phyloP scores from a whole-genome alignment of 2,329 filamentous ascomycete species.

The Ophiostoma perfectum region DNA sequence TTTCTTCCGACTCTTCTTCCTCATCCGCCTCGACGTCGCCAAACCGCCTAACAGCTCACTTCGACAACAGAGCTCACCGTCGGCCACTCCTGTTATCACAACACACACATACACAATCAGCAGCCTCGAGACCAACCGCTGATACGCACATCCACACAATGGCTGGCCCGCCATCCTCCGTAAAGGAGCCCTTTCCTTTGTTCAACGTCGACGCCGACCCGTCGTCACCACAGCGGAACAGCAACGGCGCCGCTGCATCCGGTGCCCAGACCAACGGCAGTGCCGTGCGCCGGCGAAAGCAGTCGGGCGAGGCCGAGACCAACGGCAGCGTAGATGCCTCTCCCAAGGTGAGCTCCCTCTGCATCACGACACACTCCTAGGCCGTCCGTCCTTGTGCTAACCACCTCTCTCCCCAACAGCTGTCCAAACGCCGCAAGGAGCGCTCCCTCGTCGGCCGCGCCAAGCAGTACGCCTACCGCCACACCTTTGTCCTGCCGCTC shows the following conservation, averaged over 20 bases:
- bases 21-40: neutral
- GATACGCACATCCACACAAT: neutral
- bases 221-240: conserved; percentile 41
- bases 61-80: too few species aligned
- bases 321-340: conserved; percentile 36
- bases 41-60: neutral
- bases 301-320: conserved; percentile 45
- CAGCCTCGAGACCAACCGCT: neutral
- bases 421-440: conserved; percentile 52
- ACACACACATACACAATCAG: neutral
- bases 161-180: conserved; percentile 27
- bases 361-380: too few species aligned
- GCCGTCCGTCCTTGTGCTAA: too few species aligned
- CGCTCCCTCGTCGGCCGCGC: conserved; percentile 50
- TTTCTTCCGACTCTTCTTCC: neutral
- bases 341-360: conserved; percentile 20
- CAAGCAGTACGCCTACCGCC: conserved; percentile 48
- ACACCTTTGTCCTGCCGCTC: conserved; percentile 62
- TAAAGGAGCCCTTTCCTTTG: conserved; percentile 51
- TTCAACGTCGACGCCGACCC: conserved; percentile 38
- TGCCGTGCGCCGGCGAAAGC: conserved; percentile 45
- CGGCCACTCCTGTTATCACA: neutral
- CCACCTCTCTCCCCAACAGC: conserved; percentile 32
- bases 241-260: conserved; percentile 28
- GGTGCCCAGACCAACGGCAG: conserved; percentile 22